Conservation (phyloP, 345 rosid genomes). For the Murraya koenigii region DNA sequence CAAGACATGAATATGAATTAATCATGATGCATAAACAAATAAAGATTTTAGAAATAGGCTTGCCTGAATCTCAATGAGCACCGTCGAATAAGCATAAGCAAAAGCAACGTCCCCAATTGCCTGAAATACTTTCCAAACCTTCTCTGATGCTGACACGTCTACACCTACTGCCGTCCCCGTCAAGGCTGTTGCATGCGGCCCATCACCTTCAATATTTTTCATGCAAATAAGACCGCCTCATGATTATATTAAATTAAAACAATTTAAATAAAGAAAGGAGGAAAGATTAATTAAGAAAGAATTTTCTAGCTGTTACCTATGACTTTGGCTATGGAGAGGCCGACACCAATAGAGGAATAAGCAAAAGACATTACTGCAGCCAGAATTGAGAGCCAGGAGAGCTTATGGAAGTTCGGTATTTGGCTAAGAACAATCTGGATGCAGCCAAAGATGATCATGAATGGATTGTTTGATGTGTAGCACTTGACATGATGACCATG, state of each 20-base stretch:
- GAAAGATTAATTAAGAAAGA: too few relatives aligned
- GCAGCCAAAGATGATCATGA: slow-evolving; percentile 67
- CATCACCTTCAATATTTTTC: slow-evolving; percentile 6
- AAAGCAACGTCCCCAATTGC: slow-evolving; percentile 84
- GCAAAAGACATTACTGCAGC: slow-evolving; percentile 90
- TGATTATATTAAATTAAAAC: background rate
- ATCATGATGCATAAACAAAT: background rate
- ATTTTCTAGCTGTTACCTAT: slow-evolving; percentile 22
- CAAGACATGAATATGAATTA: background rate
- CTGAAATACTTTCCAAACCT: slow-evolving; percentile 80
- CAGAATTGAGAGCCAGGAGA: slow-evolving; percentile 80
- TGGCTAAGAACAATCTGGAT: slow-evolving; percentile 75
- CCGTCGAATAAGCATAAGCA: slow-evolving; percentile 77
- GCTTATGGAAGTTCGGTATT: slow-evolving; percentile 81
- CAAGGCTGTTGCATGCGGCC: slow-evolving; percentile 41
- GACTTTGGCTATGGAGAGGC: slow-evolving; percentile 69
- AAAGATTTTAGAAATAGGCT: slow-evolving; percentile 3
- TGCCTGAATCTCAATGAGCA: slow-evolving; percentile 85
- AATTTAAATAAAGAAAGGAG: background rate
- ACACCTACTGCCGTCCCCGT: slow-evolving; percentile 61
- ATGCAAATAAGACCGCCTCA: background rate
- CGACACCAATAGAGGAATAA: slow-evolving; percentile 71
- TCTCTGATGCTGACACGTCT: slow-evolving; percentile 66
- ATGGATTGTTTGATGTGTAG: slow-evolving; percentile 50
- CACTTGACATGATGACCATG: slow-evolving; percentile 60